Conservation (phyloP, 371 early-diverging fungal species). For the Syncephalastrum contaminatum region DNA sequence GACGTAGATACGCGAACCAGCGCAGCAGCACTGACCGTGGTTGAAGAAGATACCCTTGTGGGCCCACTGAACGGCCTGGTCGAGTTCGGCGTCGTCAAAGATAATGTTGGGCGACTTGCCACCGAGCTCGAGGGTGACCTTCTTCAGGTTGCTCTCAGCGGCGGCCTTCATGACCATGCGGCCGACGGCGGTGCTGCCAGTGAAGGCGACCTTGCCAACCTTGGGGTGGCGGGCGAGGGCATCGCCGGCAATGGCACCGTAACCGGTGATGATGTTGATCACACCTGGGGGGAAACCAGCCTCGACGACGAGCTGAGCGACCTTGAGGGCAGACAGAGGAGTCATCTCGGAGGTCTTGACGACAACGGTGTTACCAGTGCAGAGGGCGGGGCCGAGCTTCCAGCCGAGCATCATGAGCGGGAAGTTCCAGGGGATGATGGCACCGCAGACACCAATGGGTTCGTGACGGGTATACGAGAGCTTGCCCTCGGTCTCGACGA, state of each 20-base stretch:
- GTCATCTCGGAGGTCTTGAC: conserved; percentile 87
- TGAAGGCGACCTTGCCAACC: conserved; percentile 66
- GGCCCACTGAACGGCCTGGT: conserved; percentile 72
- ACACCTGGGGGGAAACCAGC: conserved; percentile 68
- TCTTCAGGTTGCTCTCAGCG: conserved; percentile 74
- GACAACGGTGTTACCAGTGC: conserved; percentile 81
- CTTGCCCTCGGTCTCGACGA: conserved; percentile 42
- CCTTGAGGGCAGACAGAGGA: conserved; percentile 49
- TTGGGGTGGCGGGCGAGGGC: conserved; percentile 37
- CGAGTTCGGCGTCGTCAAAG: conserved; percentile 85
- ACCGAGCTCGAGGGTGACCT: conserved; percentile 79
- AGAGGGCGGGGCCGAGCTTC: conserved; percentile 90
- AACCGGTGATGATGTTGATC: conserved; percentile 69
- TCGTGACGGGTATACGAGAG: conserved; percentile 73
- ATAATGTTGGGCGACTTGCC: conserved; percentile 91
- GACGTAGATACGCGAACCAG: conserved; percentile 84
- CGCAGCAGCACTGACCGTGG: conserved; percentile 84
- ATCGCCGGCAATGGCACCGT: conserved; percentile 42
- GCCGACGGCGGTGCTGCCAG: conserved; percentile 60
- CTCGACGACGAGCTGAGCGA: conserved; percentile 49
- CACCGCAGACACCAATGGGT: conserved; percentile 80
- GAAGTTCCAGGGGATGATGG: conserved; percentile 87
- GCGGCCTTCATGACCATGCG: conserved; percentile 55
- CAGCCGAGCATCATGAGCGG: conserved; percentile 76
- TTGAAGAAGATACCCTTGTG: conserved; percentile 77